Evolutionary conservation across 2,329 filamentous ascomycete species (phyloP).

Genomic region (Hypoxylon sp.): DNA sequence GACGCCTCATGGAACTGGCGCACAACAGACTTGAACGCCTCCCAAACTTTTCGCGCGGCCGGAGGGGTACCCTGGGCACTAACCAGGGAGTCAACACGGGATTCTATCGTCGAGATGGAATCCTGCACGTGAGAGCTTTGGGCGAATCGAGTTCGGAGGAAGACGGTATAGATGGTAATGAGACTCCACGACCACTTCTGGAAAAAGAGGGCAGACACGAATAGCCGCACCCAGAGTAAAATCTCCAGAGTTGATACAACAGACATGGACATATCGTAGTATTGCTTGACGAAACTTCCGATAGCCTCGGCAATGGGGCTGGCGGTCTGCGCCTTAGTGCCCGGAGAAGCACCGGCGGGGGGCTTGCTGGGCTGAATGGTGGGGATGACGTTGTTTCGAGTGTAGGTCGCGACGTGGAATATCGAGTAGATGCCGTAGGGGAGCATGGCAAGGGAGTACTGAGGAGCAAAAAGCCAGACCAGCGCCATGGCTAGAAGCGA

Average conservation of each 20-base stretch:
- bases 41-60: constrained; percentile 82
- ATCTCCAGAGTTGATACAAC: constrained; percentile 92
- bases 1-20: constrained; percentile 83
- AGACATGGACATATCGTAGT: constrained; percentile 97
- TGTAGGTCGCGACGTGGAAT: constrained; percentile 98
- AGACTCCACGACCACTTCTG: constrained; percentile 92
- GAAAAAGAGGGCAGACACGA: constrained; percentile 87
- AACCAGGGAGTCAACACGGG: constrained; percentile 82
- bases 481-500: constrained; percentile 78
- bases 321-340: constrained; percentile 64
- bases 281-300: constrained; percentile 94
- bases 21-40: constrained; percentile 76
- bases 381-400: constrained; percentile 91
- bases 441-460: constrained; percentile 89
- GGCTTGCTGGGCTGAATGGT: constrained; percentile 78
- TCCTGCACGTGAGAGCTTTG: constrained; percentile 95
- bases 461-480: constrained; percentile 92
- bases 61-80: constrained; percentile 90
- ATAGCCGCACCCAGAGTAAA: constrained; percentile 83
- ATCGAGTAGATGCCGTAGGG: constrained; percentile 97
- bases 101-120: constrained; percentile 77
- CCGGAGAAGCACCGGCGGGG: constrained; percentile 66
- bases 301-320: constrained; percentile 82
- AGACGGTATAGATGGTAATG: constrained; percentile 85
- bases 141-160: constrained; percentile 88